These are phyloP conservation scores for Meyerozyma elateridarum DNA, from an alignment of 1,139 yeast genomes.

Conservation along the genomic window DNA sequence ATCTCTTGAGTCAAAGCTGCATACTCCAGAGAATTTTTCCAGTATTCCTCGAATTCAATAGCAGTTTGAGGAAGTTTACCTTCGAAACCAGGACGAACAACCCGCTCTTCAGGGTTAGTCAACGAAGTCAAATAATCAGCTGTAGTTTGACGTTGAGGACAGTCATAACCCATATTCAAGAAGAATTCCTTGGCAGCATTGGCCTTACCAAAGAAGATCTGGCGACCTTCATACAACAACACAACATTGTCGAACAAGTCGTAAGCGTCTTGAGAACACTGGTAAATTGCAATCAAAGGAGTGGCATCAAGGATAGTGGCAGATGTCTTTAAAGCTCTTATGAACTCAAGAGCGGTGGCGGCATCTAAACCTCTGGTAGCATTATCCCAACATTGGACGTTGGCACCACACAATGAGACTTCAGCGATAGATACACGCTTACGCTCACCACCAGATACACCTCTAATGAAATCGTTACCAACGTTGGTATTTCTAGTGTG, in stretches of 20 bases:
- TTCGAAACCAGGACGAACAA: conserved; percentile 49
- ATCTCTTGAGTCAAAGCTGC: conserved; percentile 26
- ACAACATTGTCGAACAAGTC: conserved; percentile 23
- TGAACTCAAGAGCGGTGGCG: conserved; percentile 53
- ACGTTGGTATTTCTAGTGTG: conserved; percentile 54
- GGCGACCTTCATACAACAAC: conserved; percentile 24
- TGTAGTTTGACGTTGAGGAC: conserved; percentile 55
- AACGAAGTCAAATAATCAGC: conserved; percentile 57
- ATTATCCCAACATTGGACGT: conserved; percentile 67
- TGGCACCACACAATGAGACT: conserved; percentile 54
- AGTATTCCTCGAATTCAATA: conserved; percentile 59
- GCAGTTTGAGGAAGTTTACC: conserved; percentile 63
- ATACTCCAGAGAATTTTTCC: conserved; percentile 59
- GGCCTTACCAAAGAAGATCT: conserved; percentile 21
- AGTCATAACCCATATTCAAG: conserved; percentile 21
- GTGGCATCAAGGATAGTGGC: conserved; percentile 22
- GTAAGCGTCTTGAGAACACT: conserved; percentile 26
- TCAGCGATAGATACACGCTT: conserved; percentile 63
- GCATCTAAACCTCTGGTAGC: conserved; percentile 80
- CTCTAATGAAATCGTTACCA: conserved; percentile 58
- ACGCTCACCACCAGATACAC: conserved; percentile 65
- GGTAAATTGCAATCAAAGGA: conserved; percentile 25
- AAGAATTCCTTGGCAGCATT: conserved; percentile 20
- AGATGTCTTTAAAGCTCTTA: conserved; percentile 23
- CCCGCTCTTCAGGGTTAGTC: conserved; percentile 50